Evolutionary conservation across 148 eudicot species (phyloP).

Genomic region (Rhododendron williamsianum): DNA sequence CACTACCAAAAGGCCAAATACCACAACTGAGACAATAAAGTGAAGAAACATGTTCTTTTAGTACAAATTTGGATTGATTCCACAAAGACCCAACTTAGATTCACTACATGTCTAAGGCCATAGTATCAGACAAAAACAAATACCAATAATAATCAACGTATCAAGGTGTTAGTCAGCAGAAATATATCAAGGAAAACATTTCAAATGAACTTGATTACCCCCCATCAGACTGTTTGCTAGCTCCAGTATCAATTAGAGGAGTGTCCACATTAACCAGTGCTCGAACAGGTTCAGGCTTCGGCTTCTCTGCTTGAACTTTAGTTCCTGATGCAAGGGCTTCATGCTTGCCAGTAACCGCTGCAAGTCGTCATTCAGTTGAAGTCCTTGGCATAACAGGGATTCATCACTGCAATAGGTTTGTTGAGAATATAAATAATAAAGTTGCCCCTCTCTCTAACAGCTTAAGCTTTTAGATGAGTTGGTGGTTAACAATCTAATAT

Average conservation of each 20-base stretch:
- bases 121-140: background rate
- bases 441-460: background rate
- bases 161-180: background rate
- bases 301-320: conserved; percentile 31
- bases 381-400: conserved; percentile 83
- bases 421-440: no score
- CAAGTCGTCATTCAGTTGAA: conserved; percentile 86
- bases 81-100: background rate
- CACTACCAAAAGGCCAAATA: background rate
- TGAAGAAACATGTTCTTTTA: background rate
- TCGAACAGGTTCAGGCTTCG: conserved; percentile 50
- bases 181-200: background rate
- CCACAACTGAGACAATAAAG: background rate
- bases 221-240: conserved; percentile 50
- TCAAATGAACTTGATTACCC: conserved; percentile 39
- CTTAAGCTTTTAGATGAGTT: background rate
- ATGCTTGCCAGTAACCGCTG: conserved; percentile 83
- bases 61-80: background rate
- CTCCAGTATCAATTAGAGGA: conserved; percentile 77
- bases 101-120: background rate
- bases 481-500: background rate
- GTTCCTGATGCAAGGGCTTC: conserved; percentile 66
- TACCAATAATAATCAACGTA: background rate
- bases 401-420: conserved; percentile 64
- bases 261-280: conserved; percentile 50